phyloP scores from a whole-genome alignment of 352 stramenopile genomes.

The Phytopythium vexans region DNA sequence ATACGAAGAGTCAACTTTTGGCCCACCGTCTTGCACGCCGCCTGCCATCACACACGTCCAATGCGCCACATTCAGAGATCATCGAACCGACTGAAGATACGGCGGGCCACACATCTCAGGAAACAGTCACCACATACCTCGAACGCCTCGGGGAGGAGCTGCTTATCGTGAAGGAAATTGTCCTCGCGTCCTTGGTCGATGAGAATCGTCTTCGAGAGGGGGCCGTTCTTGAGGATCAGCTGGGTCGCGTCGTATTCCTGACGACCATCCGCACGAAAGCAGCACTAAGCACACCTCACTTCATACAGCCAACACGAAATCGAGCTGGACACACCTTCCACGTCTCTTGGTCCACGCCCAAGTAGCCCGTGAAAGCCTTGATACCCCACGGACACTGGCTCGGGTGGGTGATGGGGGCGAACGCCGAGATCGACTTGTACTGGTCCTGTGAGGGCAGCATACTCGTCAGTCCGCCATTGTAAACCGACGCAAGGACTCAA shows the following conservation, averaged over 20 bases:
- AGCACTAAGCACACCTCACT: background rate
- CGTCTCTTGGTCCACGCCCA: conserved; percentile 87
- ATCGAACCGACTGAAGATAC: too few relatives aligned
- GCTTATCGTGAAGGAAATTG: conserved; percentile 85
- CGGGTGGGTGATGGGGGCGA: conserved; percentile 96
- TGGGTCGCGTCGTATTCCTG: conserved; percentile 90
- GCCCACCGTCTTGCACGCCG: conserved; percentile 71
- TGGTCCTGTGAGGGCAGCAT: conserved; percentile 30
- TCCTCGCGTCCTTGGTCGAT: conserved; percentile 90
- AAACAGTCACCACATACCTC: conserved; percentile 22
- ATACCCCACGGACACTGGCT: conserved; percentile 96
- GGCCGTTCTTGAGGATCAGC: conserved; percentile 72
- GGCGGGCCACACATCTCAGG: too few relatives aligned
- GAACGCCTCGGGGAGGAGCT: conserved; percentile 91
- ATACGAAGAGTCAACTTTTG: conserved; percentile 84
- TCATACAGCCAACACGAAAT: too few relatives aligned
- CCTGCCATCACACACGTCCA: conserved; percentile 8
- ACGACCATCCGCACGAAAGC: background rate
- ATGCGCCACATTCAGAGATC: too few relatives aligned
- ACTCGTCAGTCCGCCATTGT: conserved; percentile 3
- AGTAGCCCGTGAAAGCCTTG: conserved; percentile 97
- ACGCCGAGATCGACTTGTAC: conserved; percentile 94
- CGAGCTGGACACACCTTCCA: conserved; percentile 51
- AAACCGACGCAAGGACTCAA: background rate
- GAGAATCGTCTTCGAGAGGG: conserved; percentile 72